Conservation (phyloP, 371 early-diverging fungal genomes). For the Mucor lusitanicus region DNA sequence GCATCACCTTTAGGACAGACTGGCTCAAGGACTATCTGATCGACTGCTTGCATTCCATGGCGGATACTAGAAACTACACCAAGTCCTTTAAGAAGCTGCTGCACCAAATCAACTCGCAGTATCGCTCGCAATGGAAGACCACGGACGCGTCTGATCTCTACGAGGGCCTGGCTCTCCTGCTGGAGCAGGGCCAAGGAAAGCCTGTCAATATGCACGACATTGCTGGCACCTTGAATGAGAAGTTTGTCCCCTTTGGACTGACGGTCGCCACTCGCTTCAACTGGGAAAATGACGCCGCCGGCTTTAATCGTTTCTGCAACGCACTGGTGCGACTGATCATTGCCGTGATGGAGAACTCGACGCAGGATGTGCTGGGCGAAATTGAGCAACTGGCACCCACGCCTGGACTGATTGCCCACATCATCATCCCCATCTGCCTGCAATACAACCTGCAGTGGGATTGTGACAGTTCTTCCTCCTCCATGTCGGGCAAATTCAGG, state of each 20-base stretch:
- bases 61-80: conserved; percentile 39
- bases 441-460: conserved; percentile 46
- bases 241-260: conserved; percentile 50
- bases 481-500: conserved; percentile 21
- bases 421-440: conserved; percentile 57
- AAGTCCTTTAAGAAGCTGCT: conserved; percentile 48
- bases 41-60: conserved; percentile 37
- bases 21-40: conserved; percentile 61
- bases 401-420: conserved; percentile 45
- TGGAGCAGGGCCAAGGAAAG: conserved; percentile 47
- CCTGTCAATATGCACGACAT: conserved; percentile 46
- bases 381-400: conserved; percentile 50
- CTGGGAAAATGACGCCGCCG: conserved; percentile 39
- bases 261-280: conserved; percentile 41
- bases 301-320: conserved; percentile 44
- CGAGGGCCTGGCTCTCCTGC: conserved; percentile 49
- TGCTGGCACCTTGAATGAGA: conserved; percentile 48
- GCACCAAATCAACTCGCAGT: conserved; percentile 41
- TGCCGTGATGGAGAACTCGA: conserved; percentile 56
- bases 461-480: conserved; percentile 23
- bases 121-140: conserved; percentile 52
- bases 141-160: conserved; percentile 57
- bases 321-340: conserved; percentile 58
- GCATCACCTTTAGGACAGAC: conserved; percentile 44
- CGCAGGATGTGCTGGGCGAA: conserved; percentile 52